phyloP scores from a whole-genome alignment of 1,284 basidiomycete species.

The Apiotrichum siamense region DNA sequence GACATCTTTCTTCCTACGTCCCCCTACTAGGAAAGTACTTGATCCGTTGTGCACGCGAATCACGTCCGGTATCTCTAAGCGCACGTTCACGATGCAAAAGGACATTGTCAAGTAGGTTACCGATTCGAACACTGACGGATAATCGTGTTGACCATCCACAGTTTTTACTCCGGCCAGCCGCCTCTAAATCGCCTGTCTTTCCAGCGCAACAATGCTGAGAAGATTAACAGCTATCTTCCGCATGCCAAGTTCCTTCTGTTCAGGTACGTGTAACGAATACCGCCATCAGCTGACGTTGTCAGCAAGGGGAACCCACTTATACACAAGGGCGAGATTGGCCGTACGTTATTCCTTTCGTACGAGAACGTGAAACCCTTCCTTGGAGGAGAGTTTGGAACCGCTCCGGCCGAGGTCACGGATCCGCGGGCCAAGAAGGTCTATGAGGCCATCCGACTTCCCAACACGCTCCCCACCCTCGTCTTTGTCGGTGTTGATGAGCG shows the following conservation, averaged over 20 bases:
- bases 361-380: slow-evolving; percentile 64
- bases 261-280: slow-evolving; percentile 44
- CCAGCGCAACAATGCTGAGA: slow-evolving; percentile 64
- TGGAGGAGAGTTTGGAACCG: slow-evolving; percentile 42
- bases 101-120: slow-evolving; percentile 43
- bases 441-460: slow-evolving; percentile 61
- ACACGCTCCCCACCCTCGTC: slow-evolving; percentile 51
- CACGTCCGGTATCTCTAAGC: too few relatives aligned
- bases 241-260: slow-evolving; percentile 67
- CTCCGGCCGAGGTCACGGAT: slow-evolving; percentile 15
- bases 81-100: slow-evolving; percentile 20
- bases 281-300: not conserved
- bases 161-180: slow-evolving; percentile 65
- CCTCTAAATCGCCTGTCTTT: slow-evolving; percentile 81
- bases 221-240: slow-evolving; percentile 64
- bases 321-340: slow-evolving; percentile 51
- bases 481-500: slow-evolving; percentile 78
- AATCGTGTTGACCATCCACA: too few relatives aligned
- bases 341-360: slow-evolving; percentile 49
- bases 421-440: slow-evolving; percentile 45
- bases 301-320: slow-evolving; percentile 41
- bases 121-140: not conserved
- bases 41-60: too few relatives aligned
- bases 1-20: too few relatives aligned
- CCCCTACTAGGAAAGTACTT: too few relatives aligned